Evolutionary conservation across 768 basidiomycete species (phyloP).

Genomic region (Boletales sp.): DNA sequence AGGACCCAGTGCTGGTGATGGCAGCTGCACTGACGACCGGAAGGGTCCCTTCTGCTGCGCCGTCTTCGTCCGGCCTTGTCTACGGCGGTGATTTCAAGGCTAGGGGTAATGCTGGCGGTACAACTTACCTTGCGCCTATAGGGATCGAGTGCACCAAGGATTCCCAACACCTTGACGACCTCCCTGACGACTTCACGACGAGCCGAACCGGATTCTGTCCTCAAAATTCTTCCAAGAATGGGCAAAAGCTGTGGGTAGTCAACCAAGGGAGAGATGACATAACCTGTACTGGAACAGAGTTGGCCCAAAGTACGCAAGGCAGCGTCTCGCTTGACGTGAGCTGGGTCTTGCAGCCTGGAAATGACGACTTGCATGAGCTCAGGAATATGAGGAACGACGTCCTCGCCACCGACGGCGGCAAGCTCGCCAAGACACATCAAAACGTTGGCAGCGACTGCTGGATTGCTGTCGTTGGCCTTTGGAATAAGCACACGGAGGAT

Average conservation of each 20-base stretch:
- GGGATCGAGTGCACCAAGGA: conserved; percentile 93
- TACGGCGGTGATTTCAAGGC: conserved; percentile 21
- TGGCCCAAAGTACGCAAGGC: conserved; percentile 93
- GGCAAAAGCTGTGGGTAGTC: conserved; percentile 91
- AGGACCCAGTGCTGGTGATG: conserved; percentile 55
- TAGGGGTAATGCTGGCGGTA: not conserved
- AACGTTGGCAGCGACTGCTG: conserved; percentile 88
- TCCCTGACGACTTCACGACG: conserved; percentile 91
- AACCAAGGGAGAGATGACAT: conserved; percentile 86
- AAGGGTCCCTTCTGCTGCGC: conserved; percentile 53
- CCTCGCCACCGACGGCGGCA: conserved; percentile 90
- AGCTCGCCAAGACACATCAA: conserved; percentile 94
- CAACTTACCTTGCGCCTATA: conserved; percentile 82
- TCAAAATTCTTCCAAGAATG: conserved; percentile 77
- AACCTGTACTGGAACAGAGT: conserved; percentile 92
- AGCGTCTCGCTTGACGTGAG: conserved; percentile 86
- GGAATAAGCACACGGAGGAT: conserved; percentile 90
- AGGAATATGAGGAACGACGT: conserved; percentile 76
- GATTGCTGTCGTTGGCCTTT: conserved; percentile 82
- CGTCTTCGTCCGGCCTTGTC: conserved; percentile 64
- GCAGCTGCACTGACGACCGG: conserved; percentile 68
- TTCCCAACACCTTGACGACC: conserved; percentile 92
- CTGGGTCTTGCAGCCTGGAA: conserved; percentile 83
- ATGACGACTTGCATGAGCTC: conserved; percentile 91
- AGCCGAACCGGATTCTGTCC: conserved; percentile 72